phyloP scores from a whole-genome alignment of 768 basidiomycete species.

The Hericium coralloides region DNA sequence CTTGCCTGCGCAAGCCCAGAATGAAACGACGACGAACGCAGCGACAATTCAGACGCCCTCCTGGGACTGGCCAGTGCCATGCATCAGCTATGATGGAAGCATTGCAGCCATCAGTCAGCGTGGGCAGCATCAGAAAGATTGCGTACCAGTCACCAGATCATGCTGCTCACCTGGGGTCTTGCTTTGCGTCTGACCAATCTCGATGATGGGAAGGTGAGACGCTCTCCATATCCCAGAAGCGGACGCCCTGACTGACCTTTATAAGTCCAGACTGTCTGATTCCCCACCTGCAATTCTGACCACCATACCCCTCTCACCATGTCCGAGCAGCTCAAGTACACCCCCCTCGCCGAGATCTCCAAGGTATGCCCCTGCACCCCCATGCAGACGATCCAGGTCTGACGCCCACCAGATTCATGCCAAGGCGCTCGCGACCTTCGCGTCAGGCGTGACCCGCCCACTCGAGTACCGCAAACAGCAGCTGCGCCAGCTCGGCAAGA shows the following conservation, averaged over 20 bases:
- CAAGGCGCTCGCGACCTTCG: slow-evolving; percentile 12
- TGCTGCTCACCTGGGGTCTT: background rate
- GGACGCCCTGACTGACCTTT: background rate
- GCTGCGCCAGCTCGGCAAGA: slow-evolving; percentile 17
- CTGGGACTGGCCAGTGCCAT: no score
- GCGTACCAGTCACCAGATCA: no score
- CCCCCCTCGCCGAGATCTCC: background rate
- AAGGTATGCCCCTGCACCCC: background rate
- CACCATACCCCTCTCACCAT: background rate
- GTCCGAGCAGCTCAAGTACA: background rate
- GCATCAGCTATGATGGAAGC: no score
- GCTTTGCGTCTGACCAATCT: background rate
- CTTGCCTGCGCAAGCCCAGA: no score
- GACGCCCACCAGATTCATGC: slow-evolving; percentile 9
- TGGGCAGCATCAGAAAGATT: no score
- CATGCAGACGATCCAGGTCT: background rate
- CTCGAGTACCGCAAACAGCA: slow-evolving; percentile 18
- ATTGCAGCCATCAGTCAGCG: no score
- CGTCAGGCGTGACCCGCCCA: slow-evolving; percentile 16
- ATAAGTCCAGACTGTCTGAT: background rate
- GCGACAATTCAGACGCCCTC: no score
- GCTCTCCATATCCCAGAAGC: no score
- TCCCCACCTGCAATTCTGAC: background rate
- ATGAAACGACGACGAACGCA: no score
- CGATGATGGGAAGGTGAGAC: no score